Percentiles rank a stretch among this genome's conserved stretches.
These are phyloP conservation scores for Biscogniauxia marginata DNA, from an alignment of 2,329 filamentous ascomycete genomes.

Conservation along the genomic window DNA sequence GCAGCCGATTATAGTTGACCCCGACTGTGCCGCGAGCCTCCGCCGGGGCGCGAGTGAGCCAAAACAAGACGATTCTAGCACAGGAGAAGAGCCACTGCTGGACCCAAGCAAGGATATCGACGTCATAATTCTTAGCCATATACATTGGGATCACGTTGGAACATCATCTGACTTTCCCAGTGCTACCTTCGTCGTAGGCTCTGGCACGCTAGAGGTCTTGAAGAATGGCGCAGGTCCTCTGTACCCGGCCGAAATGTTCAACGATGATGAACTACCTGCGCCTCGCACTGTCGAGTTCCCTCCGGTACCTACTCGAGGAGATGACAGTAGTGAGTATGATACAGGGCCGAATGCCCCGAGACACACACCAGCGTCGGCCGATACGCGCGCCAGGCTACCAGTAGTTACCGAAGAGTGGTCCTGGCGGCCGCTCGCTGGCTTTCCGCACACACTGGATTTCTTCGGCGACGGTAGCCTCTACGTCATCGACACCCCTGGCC, in stretches of 20 bases:
- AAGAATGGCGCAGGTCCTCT: constrained; percentile 28
- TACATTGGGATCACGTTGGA: constrained; percentile 60
- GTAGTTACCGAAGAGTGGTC: constrained; percentile 22
- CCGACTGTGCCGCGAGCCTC: constrained; percentile 43
- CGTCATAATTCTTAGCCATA: constrained; percentile 46
- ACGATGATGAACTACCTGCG: constrained; percentile 27
- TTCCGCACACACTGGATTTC: constrained; percentile 46
- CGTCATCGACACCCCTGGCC: constrained; percentile 49
- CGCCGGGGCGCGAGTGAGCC: constrained; percentile 15
- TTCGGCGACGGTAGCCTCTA: constrained; percentile 46
- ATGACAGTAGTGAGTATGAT: constrained; percentile 8
- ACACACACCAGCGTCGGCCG: constrained; percentile 17
- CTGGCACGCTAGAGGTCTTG: constrained; percentile 43
- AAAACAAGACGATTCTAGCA: not conserved
- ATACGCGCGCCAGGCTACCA: constrained; percentile 16
- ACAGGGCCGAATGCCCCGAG: constrained; percentile 7
- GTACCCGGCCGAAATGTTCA: constrained; percentile 31
- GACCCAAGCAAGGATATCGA: constrained; percentile 24
- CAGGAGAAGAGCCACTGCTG: not conserved
- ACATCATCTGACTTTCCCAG: constrained; percentile 50
- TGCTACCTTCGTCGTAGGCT: constrained; percentile 50
- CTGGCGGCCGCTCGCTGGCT: constrained; percentile 44
- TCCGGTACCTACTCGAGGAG: constrained; percentile 17
- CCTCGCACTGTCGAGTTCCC: constrained; percentile 43
- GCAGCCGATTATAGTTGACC: constrained; percentile 42